These are phyloP conservation scores for Guillardia theta DNA, from an alignment of 78 protist species.

Conservation along the genomic window DNA sequence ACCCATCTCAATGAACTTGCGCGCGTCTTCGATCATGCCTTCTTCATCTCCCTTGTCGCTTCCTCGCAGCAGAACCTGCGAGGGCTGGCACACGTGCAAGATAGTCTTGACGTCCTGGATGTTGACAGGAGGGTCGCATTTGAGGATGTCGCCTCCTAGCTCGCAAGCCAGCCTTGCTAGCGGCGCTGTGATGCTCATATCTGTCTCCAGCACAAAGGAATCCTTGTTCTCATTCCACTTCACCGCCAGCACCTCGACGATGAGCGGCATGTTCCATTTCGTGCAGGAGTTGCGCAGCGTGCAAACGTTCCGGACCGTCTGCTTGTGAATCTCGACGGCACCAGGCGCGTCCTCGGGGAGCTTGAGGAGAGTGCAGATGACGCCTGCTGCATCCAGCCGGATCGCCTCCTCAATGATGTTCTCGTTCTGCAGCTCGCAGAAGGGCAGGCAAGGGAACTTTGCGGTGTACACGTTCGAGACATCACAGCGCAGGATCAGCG, in stretches of 20 bases:
- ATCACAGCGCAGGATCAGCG: neutral
- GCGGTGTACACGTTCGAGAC: neutral
- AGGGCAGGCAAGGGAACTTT: neutral
- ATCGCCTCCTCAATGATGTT: neutral
- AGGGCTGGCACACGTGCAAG: neutral
- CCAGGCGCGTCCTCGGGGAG: neutral
- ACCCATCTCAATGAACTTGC: neutral
- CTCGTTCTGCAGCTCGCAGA: neutral
- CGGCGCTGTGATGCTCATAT: neutral
- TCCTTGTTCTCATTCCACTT: neutral
- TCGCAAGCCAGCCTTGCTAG: neutral
- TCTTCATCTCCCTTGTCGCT: neutral
- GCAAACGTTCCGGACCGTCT: neutral
- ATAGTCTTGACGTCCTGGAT: neutral
- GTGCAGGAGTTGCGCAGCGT: neutral
- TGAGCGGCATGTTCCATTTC: neutral
- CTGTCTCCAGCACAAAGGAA: neutral
- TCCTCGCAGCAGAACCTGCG: constrained; percentile 1
- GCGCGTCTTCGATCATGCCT: neutral
- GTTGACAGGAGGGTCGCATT: neutral
- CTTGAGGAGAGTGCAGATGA: neutral
- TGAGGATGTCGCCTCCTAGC: neutral
- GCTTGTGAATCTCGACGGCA: neutral
- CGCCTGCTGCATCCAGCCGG: neutral
- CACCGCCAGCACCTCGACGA: constrained; percentile 8